Evolutionary conservation across 2,329 filamentous ascomycete species (phyloP), one percentile per base, ranked within the genome.

Genomic region (Monilinia vaccinii-corymbosi): DNA sequence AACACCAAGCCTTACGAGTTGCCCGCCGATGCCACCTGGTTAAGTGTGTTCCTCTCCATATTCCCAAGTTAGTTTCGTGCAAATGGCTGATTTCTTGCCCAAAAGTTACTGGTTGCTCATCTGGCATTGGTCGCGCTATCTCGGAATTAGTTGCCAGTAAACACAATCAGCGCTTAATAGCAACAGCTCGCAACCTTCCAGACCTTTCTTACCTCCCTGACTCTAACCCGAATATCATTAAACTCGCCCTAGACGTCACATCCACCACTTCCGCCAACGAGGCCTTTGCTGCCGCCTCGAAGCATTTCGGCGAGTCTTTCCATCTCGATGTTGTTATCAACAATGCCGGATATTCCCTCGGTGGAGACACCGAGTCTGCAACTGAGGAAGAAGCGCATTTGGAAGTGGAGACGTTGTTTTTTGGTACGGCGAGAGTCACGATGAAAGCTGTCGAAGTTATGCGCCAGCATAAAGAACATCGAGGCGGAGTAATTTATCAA

Each of bases 301-400:
- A 36, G 11, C 60, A 67, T 0, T 62, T 72, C 1, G 71, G 75
- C 1, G 76, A 76, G 36, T 83, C 82, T 67, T 77, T 76, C 25
- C 76, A 79, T n/a, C 71, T 86, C 50, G 81, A 86, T 66, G 76
- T 84, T 2, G 77, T 85, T 2, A 76, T 83, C 62, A 85, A 85
- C 71, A 85, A 85, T 56, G 82, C 82, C 2, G 83, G 82, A 1
- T 84, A 83, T 61, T 78, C 79, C 13, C 71, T 82, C 3, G 70
- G 72, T 8, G 79, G 78, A 11, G 77, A 81, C 1, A 77, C 83
- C 34, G 83, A 86, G 60, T 63, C 65, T n/a, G 70, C 71, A 4
- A 67, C 67, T 5, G 70, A 74, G 14, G 65, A 66, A n/a, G 69
- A 74, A 53, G 64, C 68, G 1, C 72, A 73, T 23, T 60, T 63